phyloP scores from a whole-genome alignment of 164 flowering plant genomes.

The Dillenia turbinata region DNA sequence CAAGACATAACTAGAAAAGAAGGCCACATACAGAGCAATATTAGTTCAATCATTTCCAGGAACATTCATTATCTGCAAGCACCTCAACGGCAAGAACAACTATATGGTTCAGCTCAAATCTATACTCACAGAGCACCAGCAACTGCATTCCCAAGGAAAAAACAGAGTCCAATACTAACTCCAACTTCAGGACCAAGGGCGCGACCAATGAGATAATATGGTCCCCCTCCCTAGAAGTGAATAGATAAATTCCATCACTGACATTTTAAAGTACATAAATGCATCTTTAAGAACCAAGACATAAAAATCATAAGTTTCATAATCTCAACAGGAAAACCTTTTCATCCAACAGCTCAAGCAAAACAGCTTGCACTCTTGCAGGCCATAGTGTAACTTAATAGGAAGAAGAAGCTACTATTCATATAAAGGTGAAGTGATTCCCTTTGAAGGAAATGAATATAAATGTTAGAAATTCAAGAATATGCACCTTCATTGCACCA shows the following conservation, averaged over 20 bases:
- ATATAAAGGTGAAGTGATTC: too few species aligned
- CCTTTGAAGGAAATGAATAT: too few species aligned
- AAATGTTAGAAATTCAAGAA: neutral
- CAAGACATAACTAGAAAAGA: conserved; percentile 78
- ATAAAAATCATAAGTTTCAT: too few species aligned
- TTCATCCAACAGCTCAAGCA: neutral
- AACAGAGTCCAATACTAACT: conserved; percentile 97
- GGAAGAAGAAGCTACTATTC: too few species aligned
- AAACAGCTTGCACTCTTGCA: neutral
- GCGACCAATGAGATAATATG: conserved; percentile 98
- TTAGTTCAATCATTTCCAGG: neutral
- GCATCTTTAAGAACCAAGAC: too few species aligned
- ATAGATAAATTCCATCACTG: too few species aligned
- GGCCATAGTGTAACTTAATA: too few species aligned
- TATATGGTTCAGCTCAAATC: neutral
- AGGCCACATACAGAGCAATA: conserved; percentile 7
- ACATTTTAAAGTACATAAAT: too few species aligned
- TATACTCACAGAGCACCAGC: conserved; percentile 94
- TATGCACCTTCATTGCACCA: conserved; percentile 98
- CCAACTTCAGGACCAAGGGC: conserved; percentile 99
- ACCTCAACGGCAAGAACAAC: neutral
- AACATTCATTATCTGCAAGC: neutral
- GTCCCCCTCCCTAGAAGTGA: conserved; percentile 90
- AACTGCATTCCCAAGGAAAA: conserved; percentile 98
- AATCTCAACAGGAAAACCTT: too few species aligned